These are phyloP conservation scores for Botrytis hyacinthi DNA, from an alignment of 2,329 filamentous ascomycete genomes.

Conservation along the genomic window DNA sequence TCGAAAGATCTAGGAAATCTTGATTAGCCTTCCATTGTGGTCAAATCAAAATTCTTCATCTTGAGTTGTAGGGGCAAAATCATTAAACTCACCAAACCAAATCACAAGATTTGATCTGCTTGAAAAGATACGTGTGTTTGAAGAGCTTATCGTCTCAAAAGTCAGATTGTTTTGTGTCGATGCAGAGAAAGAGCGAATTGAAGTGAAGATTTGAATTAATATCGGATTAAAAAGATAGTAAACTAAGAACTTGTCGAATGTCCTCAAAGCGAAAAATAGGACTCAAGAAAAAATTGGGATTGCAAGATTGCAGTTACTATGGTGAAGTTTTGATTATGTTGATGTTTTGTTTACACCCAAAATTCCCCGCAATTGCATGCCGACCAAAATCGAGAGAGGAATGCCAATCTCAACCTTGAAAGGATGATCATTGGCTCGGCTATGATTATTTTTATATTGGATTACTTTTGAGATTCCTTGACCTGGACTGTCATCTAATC, in stretches of 20 bases:
- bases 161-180: constrained; percentile 1
- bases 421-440: neutral
- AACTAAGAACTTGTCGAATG: neutral
- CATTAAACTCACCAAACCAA: constrained; percentile 4
- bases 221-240: neutral
- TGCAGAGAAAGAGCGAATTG: constrained; percentile 16
- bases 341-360: constrained; percentile 21
- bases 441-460: neutral
- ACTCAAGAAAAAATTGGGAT: neutral
- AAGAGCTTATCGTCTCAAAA: constrained; percentile 1
- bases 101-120: neutral
- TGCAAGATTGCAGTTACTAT: neutral
- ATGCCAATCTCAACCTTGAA: constrained; percentile 7
- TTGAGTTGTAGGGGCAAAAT: neutral
- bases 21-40: constrained; percentile 3
- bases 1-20: neutral
- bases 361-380: constrained; percentile 11
- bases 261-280: neutral
- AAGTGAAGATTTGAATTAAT: neutral
- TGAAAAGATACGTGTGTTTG: neutral
- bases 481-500: neutral
- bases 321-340: constrained; percentile 13
- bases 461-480: neutral
- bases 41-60: neutral
- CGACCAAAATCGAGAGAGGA: constrained; percentile 4